Evolutionary conservation across 495 filamentous ascomycete genomes (phyloP).

Genomic region (Penicillium canescens): DNA sequence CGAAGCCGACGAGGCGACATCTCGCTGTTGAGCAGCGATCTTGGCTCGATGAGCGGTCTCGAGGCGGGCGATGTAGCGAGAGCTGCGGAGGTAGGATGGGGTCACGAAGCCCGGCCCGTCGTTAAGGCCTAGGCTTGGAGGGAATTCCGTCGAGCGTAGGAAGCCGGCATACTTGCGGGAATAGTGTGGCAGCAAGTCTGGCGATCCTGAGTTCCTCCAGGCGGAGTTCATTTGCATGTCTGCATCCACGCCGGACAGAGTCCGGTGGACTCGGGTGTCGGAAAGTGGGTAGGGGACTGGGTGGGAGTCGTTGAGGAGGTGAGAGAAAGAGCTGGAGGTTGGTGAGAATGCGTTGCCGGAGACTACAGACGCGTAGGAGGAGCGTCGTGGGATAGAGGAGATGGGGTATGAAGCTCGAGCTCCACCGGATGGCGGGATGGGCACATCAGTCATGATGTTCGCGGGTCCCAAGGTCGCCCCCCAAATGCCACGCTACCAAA

Average conservation of each 20-base stretch:
- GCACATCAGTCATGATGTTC: slow-evolving; percentile 46
- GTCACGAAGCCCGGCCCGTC: slow-evolving; percentile 58
- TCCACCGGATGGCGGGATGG: slow-evolving; percentile 49
- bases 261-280: slow-evolving; percentile 37
- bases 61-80: slow-evolving; percentile 74
- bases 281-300: slow-evolving; percentile 39
- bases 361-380: slow-evolving; percentile 82
- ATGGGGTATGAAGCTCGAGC: slow-evolving; percentile 45
- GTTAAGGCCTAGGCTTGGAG: slow-evolving; percentile 30
- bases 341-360: slow-evolving; percentile 63
- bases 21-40: slow-evolving; percentile 52
- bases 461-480: slow-evolving; percentile 13
- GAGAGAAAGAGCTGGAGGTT: slow-evolving; percentile 56
- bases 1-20: slow-evolving; percentile 27
- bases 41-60: slow-evolving; percentile 67
- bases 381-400: slow-evolving; percentile 48
- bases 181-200: slow-evolving; percentile 50
- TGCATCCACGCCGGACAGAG: slow-evolving; percentile 40
- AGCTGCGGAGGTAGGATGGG: slow-evolving; percentile 78
- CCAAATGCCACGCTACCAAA: slow-evolving; percentile 7
- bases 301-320: slow-evolving; percentile 55
- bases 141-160: slow-evolving; percentile 35
- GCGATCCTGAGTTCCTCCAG: slow-evolving; percentile 37
- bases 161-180: slow-evolving; percentile 63
- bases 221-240: slow-evolving; percentile 47